These are phyloP conservation scores for Leccinum idahoense DNA, from an alignment of 1,284 basidiomycete genomes.

Conservation along the genomic window DNA sequence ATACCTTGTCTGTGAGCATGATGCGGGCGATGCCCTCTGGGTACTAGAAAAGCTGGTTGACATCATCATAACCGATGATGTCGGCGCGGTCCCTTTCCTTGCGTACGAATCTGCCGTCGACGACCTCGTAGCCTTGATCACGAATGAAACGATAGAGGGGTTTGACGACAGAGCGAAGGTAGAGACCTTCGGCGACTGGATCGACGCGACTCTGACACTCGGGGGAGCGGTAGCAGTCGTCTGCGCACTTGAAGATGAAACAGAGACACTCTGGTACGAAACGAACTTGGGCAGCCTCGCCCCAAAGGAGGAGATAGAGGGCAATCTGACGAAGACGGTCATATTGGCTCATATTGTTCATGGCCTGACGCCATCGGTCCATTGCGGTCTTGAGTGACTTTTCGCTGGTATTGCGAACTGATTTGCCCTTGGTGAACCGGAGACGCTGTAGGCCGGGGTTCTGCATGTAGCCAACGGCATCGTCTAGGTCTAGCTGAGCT, in stretches of 20 bases:
- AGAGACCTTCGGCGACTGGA: conserved; percentile 92
- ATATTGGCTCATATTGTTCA: conserved; percentile 99
- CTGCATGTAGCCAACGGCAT: conserved; percentile 90
- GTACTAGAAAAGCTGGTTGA: conserved; percentile 99
- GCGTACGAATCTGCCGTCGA: conserved; percentile 93
- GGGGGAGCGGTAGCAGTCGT: conserved; percentile 99
- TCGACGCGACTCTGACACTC: conserved; percentile 95
- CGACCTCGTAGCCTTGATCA: conserved; percentile 96
- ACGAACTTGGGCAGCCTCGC: conserved; percentile 97
- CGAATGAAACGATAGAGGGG: conserved; percentile 97
- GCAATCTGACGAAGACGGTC: conserved; percentile 96
- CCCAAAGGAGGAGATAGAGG: conserved; percentile 95
- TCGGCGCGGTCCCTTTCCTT: conserved; percentile 91
- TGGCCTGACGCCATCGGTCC: conserved; percentile 93
- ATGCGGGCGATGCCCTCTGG: conserved; percentile 97
- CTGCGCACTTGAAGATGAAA: conserved; percentile 99
- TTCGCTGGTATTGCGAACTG: conserved; percentile 47
- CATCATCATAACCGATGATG: conserved; percentile 98
- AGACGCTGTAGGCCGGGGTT: conserved; percentile 88
- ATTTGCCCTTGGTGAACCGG: conserved; percentile 53
- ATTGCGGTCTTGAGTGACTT: conserved; percentile 88
- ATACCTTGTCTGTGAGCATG: conserved; percentile 80
- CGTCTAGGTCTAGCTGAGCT: conserved; percentile 97
- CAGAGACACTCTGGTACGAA: conserved; percentile 96
- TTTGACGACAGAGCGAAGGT: conserved; percentile 87